Conservation (phyloP, 495 filamentous ascomycete species). For the Neurospora sp. region DNA sequence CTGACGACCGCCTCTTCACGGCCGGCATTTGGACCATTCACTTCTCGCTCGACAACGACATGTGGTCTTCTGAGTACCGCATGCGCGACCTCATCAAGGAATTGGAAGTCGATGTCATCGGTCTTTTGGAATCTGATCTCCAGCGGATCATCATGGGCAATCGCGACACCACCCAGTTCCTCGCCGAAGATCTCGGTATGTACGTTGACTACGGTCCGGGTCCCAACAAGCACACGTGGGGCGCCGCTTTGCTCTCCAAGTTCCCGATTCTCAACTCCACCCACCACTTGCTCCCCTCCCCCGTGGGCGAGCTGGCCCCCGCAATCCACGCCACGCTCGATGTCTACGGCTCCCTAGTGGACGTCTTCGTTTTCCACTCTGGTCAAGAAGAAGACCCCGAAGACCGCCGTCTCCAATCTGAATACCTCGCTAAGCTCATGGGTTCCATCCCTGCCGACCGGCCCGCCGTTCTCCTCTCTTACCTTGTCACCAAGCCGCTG, state of each 20-base stretch:
- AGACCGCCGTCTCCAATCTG: conserved; percentile 78
- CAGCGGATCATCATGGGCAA: conserved; percentile 99
- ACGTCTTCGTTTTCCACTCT: conserved; percentile 97
- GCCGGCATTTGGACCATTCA: conserved; percentile 99
- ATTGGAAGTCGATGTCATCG: conserved; percentile 88
- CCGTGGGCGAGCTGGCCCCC: conserved; percentile 89
- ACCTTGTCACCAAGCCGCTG: conserved; percentile 82
- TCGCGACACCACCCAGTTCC: conserved; percentile 88
- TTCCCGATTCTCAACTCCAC: conserved; percentile 97
- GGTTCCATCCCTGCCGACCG: conserved; percentile 53
- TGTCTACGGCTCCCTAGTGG: conserved; percentile 79
- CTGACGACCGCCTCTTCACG: conserved; percentile 74
- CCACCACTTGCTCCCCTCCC: conserved; percentile 87
- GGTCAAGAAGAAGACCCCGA: conserved; percentile 97
- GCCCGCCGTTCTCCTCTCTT: conserved; percentile 78
- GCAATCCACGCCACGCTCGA: conserved; percentile 94
- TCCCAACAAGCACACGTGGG: conserved; percentile 99
- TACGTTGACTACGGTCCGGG: conserved; percentile 97
- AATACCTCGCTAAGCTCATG: conserved; percentile 87
- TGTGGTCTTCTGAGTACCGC: conserved; percentile 94
- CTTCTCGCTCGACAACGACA: conserved; percentile 96
- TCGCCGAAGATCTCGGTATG: conserved; percentile 95
- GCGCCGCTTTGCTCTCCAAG: conserved; percentile 83
- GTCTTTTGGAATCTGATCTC: conserved; percentile 84
- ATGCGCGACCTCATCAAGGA: conserved; percentile 90